Percentiles rank a stretch among this genome's conserved stretches.
These are phyloP conservation scores for Macrophomina tecta DNA, from an alignment of 2,329 filamentous ascomycete species.

Conservation along the genomic window DNA sequence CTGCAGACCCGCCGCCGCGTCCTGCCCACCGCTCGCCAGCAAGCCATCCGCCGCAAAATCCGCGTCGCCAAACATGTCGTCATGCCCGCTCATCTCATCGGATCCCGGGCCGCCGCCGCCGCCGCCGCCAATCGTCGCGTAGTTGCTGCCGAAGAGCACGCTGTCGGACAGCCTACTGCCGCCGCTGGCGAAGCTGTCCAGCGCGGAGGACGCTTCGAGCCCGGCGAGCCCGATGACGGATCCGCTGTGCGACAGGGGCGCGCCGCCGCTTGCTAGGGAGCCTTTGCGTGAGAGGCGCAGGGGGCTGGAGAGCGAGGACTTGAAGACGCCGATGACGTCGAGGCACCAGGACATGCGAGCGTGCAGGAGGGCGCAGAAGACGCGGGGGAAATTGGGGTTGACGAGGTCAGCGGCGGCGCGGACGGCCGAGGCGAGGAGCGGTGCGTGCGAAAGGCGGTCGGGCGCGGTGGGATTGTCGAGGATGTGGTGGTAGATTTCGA, in stretches of 20 bases:
- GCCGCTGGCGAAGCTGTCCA: neutral
- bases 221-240: neutral
- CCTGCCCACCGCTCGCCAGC: neutral
- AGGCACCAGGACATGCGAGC: slow-evolving; percentile 8
- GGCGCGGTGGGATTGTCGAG: neutral
- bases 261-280: neutral
- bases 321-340: neutral
- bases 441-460: neutral
- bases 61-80: neutral
- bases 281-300: neutral
- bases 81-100: neutral
- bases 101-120: neutral
- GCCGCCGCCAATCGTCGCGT: neutral
- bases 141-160: neutral
- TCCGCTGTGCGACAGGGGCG: neutral
- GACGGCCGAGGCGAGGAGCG: neutral
- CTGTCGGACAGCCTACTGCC: neutral
- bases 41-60: neutral
- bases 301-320: neutral
- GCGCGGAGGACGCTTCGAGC: neutral
- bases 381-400: slow-evolving; percentile 1
- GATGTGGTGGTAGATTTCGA: slow-evolving; percentile 9
- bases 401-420: neutral
- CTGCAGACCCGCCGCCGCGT: neutral
- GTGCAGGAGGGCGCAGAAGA: slow-evolving; percentile 3